Conservation (phyloP, 2,329 filamentous ascomycete species). For the Fusarium caatingaense region DNA sequence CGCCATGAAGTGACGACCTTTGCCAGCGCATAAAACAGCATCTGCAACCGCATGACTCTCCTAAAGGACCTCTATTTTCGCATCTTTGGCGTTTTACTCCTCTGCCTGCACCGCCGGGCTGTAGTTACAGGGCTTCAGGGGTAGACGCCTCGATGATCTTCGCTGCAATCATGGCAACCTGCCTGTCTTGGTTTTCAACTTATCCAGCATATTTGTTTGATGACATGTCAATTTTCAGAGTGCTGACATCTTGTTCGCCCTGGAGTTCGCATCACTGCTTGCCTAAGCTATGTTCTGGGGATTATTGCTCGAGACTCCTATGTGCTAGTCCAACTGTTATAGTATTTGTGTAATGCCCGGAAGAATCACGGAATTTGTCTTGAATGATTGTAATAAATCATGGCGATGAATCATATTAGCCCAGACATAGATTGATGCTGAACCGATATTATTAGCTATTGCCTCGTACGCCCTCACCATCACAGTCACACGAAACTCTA, state of each 20-base stretch:
- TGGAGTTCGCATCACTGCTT: conserved; percentile 26
- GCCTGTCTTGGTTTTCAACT: conserved; percentile 30
- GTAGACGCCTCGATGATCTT: conserved; percentile 9
- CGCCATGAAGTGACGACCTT: conserved; percentile 21
- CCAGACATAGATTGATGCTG: background rate
- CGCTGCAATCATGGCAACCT: conserved; percentile 27
- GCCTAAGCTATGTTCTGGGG: background rate
- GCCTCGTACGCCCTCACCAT: background rate
- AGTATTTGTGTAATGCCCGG: background rate
- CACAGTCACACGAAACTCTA: background rate
- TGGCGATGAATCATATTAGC: background rate
- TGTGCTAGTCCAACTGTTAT: background rate
- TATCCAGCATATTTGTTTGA: conserved; percentile 31
- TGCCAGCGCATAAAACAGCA: conserved; percentile 46
- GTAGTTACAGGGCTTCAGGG: conserved; percentile 9
- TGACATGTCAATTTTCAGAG: conserved; percentile 39
- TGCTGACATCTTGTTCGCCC: conserved; percentile 12
- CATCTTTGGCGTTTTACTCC: conserved; percentile 33
- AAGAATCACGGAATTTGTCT: background rate
- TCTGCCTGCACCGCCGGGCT: conserved; percentile 23
- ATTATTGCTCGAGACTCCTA: conserved; percentile 4
- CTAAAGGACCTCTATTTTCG: conserved; percentile 22
- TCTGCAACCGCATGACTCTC: conserved; percentile 42
- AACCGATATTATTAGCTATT: background rate
- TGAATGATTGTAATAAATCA: background rate